phyloP scores from a whole-genome alignment of 2,329 filamentous ascomycete species.

The Leptoxyphium fumago region DNA sequence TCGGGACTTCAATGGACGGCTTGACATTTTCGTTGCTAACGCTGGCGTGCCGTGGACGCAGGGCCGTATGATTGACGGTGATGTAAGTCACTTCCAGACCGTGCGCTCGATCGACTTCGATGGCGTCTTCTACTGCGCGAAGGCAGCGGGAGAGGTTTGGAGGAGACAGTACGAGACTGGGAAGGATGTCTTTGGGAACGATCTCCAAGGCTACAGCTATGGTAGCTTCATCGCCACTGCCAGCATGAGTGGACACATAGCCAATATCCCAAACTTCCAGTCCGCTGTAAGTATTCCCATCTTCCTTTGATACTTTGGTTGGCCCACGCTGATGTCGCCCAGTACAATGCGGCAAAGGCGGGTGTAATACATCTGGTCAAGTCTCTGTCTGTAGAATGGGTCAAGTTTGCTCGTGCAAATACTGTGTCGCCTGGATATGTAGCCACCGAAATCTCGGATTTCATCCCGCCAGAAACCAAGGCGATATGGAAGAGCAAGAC shows the following conservation, averaged over 20 bases:
- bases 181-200: conserved; percentile 36
- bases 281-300: conserved; percentile 27
- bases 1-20: conserved; percentile 55
- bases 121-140: conserved; percentile 64
- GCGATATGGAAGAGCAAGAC: conserved; percentile 64
- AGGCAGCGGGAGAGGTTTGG: conserved; percentile 55
- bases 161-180: conserved; percentile 54
- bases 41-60: conserved; percentile 61
- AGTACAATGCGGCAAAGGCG: conserved; percentile 20
- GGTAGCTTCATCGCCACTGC: conserved; percentile 53
- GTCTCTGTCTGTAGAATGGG: conserved; percentile 63
- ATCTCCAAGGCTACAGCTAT: conserved; percentile 13
- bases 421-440: conserved; percentile 64
- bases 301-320: too few relatives aligned
- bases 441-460: conserved; percentile 55
- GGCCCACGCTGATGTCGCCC: not conserved
- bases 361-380: conserved; percentile 37
- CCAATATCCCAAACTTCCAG: conserved; percentile 63
- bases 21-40: conserved; percentile 70
- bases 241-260: conserved; percentile 64
- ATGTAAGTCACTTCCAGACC: conserved; percentile 47
- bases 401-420: conserved; percentile 58
- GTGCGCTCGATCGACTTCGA: conserved; percentile 61
- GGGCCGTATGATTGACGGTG: conserved; percentile 51
- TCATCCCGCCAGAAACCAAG: conserved; percentile 51